Evolutionary conservation across 2,329 filamentous ascomycete genomes (phyloP), one percentile per base, ranked within the genome.

Genomic region (Fusarium sp.): DNA sequence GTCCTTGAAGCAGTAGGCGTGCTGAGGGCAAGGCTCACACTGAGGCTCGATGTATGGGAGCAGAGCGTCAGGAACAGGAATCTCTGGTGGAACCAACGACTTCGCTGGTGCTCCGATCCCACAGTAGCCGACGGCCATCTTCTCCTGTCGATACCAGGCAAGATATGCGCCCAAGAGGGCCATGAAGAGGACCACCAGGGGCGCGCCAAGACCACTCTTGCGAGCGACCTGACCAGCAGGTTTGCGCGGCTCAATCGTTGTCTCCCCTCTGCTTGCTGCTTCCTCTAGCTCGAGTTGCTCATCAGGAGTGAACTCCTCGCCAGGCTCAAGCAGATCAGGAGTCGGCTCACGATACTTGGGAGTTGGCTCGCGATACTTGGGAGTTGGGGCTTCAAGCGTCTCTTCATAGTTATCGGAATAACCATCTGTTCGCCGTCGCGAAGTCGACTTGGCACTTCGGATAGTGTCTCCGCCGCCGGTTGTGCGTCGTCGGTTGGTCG

Each of bases 91-190:
- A 20, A 90, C 81, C 33, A 90, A 79, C 73, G 86, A 79, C 35
- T 84, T 86, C 3, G 87, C 89, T 57, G 90, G 86, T 63, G 92
- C 90, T 27, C 93, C 97, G 63, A 97, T 89, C 14, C 95, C 95
- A 81, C 97, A 99, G 80, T 97, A 99, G 37, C 97, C 97, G 22
- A 98, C 94, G 17, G 94, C 93, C n/a, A 98, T 86, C 87, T 98
- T 98, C 83, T 99, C 97, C 80, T 98, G 94, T 58, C 96, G 89
- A 86, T 95, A 99, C 90, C 95, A 97, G 10, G 90, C 90, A 33
- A 88, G 93, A 73, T 97, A 94, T 1, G 92, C 91, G 35, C 89
- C 89, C 8, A 97, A 82, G 11, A 97, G 84, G 0, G 93, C 91
- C 22, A 93, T 80, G 4, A 96, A 81, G 3, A 98, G 86, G 7